A percentile compares a stretch with the other conserved stretches of the same genome.
phyloP scores from a whole-genome alignment of 2,329 filamentous ascomycete genomes.

The Stagonosporopsis chrysanthemi region DNA sequence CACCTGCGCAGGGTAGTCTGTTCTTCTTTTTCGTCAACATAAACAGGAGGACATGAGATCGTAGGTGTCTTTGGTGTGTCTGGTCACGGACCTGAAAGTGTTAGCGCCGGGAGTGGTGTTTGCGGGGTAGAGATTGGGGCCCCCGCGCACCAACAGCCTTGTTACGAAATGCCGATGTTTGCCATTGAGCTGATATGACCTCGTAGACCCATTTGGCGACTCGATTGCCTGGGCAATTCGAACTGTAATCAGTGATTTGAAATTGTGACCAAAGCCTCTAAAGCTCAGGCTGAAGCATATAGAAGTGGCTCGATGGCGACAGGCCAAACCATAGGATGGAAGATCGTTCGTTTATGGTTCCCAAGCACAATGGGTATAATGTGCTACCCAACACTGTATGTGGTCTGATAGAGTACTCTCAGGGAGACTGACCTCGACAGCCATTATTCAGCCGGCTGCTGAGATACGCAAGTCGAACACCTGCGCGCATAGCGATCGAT shows the following conservation, averaged over 20 bases:
- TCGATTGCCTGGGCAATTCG: neutral
- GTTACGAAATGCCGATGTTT: slow-evolving; percentile 31
- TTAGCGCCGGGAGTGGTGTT: slow-evolving; percentile 21
- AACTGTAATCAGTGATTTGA: neutral
- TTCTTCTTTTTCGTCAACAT: neutral
- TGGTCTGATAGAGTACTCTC: neutral
- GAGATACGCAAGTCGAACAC: slow-evolving; percentile 48
- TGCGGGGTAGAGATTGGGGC: slow-evolving; percentile 32
- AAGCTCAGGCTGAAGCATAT: neutral
- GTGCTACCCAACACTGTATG: slow-evolving; percentile 45
- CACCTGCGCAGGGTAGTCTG: neutral
- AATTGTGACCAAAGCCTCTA: neutral
- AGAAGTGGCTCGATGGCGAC: slow-evolving; percentile 1
- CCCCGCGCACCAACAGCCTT: slow-evolving; percentile 19
- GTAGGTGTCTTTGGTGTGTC: neutral
- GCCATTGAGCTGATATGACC: slow-evolving; percentile 25
- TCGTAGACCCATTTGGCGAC: slow-evolving; percentile 21
- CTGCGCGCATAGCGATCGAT: slow-evolving; percentile 49
- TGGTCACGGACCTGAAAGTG: slow-evolving; percentile 3
- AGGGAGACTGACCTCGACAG: slow-evolving; percentile 19
- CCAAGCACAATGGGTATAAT: slow-evolving; percentile 36
- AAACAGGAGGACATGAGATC: neutral
- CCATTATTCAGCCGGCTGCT: slow-evolving; percentile 53
- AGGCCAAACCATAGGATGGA: slow-evolving; percentile 29
- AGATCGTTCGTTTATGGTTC: slow-evolving; percentile 39